phyloP scores from a whole-genome alignment of 805 yeast genomes.

The Ogataea trehaloabstinens region DNA sequence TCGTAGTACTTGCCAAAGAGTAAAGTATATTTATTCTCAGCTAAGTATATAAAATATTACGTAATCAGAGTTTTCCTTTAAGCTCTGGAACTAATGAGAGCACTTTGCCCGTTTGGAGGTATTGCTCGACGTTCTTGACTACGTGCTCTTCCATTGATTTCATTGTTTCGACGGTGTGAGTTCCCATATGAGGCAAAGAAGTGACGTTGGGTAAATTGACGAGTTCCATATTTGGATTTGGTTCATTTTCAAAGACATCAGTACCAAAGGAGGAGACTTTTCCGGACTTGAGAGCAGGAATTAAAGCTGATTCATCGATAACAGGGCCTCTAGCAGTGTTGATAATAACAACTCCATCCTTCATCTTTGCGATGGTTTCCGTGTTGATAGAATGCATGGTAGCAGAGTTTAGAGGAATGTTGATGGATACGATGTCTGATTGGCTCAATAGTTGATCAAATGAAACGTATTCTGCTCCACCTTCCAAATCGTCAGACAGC shows the following conservation, averaged over 20 bases:
- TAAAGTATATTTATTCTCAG: no score
- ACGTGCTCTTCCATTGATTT: constrained; percentile 78
- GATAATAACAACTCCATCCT: constrained; percentile 71
- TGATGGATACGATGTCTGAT: constrained; percentile 71
- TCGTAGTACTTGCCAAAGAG: no score
- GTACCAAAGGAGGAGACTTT: constrained; percentile 67
- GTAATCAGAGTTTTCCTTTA: constrained; percentile 22
- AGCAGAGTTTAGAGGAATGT: constrained; percentile 69
- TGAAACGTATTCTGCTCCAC: constrained; percentile 66
- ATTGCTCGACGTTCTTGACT: constrained; percentile 62
- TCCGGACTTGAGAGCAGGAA: constrained; percentile 56
- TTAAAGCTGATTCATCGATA: constrained; percentile 61
- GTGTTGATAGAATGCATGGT: constrained; percentile 71
- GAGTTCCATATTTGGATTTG: constrained; percentile 64
- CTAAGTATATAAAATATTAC: no score
- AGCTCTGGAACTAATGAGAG: constrained; percentile 81
- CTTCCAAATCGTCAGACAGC: constrained; percentile 60
- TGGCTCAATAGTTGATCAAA: constrained; percentile 63
- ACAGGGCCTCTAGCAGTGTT: constrained; percentile 92
- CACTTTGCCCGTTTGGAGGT: constrained; percentile 64
- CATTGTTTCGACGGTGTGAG: constrained; percentile 72
- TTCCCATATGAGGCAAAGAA: constrained; percentile 87
- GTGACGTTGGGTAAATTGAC: constrained; percentile 64
- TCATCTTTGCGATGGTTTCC: constrained; percentile 63
- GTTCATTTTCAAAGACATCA: constrained; percentile 78